Conservation (phyloP, 192 early-diverging fungal genomes). For the Phycomyces nitens region DNA sequence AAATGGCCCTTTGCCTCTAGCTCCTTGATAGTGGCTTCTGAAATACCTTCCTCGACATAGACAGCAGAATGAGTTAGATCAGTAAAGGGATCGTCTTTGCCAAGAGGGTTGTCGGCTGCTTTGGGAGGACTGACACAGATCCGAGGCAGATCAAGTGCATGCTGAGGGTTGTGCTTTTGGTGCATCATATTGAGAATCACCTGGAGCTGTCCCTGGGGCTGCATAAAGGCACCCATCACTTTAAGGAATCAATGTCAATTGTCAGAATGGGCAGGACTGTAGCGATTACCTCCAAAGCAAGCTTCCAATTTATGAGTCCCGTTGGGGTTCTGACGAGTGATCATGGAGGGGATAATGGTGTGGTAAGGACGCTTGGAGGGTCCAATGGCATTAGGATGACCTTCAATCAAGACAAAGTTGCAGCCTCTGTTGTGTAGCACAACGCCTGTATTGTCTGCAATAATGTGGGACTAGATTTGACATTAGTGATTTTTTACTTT, state of each 20-base stretch:
- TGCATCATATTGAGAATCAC: slow-evolving; percentile 65
- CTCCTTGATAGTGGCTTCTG: slow-evolving; percentile 32
- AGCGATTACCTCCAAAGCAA: neutral
- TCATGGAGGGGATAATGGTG: slow-evolving; percentile 75
- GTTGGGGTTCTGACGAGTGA: slow-evolving; percentile 37
- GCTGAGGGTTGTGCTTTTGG: slow-evolving; percentile 58
- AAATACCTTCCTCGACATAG: slow-evolving; percentile 64
- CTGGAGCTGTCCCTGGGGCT: slow-evolving; percentile 85
- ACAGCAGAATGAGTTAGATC: slow-evolving; percentile 34
- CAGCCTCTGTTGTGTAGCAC: slow-evolving; percentile 66
- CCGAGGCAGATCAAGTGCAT: slow-evolving; percentile 65
- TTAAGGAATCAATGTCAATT: too few species aligned
- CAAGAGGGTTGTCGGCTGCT: slow-evolving; percentile 17
- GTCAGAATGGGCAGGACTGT: neutral
- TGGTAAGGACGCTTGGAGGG: slow-evolving; percentile 74
- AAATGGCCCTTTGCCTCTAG: slow-evolving; percentile 59
- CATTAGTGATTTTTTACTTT: neutral
- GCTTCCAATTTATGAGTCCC: slow-evolving; percentile 46
- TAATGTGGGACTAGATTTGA: slow-evolving; percentile 39
- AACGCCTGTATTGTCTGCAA: slow-evolving; percentile 62
- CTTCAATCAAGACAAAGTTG: slow-evolving; percentile 59
- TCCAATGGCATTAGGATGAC: slow-evolving; percentile 61
- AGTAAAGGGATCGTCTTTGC: slow-evolving; percentile 18
- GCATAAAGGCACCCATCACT: slow-evolving; percentile 77
- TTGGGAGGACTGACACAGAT: slow-evolving; percentile 53